A percentile compares a stretch with the other conserved stretches of the same genome.
Evolutionary conservation across 129 eudicot species (phyloP).

Genomic region (Artemisia argyi): DNA sequence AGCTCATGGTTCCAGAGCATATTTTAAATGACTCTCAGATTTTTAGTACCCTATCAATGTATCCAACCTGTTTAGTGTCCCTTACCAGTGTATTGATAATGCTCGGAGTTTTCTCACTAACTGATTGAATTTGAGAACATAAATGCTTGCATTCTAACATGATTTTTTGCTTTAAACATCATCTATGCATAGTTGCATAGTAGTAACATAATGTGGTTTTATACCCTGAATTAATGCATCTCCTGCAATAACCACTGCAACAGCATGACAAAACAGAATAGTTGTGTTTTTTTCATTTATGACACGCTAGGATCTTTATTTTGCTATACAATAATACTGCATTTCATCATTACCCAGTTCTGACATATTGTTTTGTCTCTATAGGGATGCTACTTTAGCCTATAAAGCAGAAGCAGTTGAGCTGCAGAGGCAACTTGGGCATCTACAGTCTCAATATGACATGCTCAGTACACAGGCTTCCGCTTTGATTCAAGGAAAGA

Average conservation of each 20-base stretch:
- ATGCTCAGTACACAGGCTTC: conserved; percentile 93
- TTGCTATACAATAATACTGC: not conserved
- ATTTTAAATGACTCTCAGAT: not conserved
- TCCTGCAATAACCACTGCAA: too few relatives aligned
- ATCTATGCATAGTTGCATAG: too few relatives aligned
- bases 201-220: too few relatives aligned
- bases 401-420: conserved; percentile 82
- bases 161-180: too few relatives aligned
- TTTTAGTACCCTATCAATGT: not conserved
- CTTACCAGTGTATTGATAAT: conserved; percentile 3
- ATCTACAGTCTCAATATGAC: conserved; percentile 78
- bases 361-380: not conserved
- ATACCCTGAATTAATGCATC: too few relatives aligned
- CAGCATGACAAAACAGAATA: too few relatives aligned
- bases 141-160: not conserved
- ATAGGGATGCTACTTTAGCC: conserved; percentile 85
- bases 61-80: not conserved
- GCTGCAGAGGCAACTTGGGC: conserved; percentile 89
- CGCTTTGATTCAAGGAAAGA: conserved; percentile 83
- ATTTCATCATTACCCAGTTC: not conserved
- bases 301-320: not conserved
- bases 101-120: not conserved
- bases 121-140: not conserved
- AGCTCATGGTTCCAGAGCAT: not conserved
- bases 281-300: too few relatives aligned